Conservation (phyloP, 371 early-diverging fungal genomes). For the Agmasoma carcini region DNA sequence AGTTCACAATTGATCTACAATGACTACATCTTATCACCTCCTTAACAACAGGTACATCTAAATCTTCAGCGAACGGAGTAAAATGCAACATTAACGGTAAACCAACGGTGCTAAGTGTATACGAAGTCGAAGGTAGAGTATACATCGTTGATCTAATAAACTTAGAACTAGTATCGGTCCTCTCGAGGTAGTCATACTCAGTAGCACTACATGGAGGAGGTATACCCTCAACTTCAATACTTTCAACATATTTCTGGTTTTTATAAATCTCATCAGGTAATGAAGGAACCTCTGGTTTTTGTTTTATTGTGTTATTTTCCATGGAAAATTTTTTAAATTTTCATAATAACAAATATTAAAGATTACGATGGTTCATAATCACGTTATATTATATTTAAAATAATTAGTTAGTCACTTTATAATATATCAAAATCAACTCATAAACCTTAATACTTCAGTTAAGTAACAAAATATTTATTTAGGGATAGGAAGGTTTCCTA, state of each 20-base stretch:
- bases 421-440: not conserved
- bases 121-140: slow-evolving; percentile 38
- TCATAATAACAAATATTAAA: too few species aligned
- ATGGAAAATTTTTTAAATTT: too few species aligned
- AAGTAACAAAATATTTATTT: too few species aligned
- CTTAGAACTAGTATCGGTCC: slow-evolving; percentile 29
- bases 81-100: slow-evolving; percentile 45
- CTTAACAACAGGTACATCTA: slow-evolving; percentile 14
- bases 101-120: slow-evolving; percentile 34
- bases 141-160: slow-evolving; percentile 49
- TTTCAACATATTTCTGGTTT: slow-evolving; percentile 15
- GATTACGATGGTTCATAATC: too few species aligned
- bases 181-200: slow-evolving; percentile 32
- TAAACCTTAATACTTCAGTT: not conserved
- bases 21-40: slow-evolving; percentile 34
- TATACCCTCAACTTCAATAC: slow-evolving; percentile 8
- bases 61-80: slow-evolving; percentile 44
- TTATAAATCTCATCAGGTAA: slow-evolving; percentile 16
- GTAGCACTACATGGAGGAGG: slow-evolving; percentile 43
- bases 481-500: slow-evolving; percentile 61
- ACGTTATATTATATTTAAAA: too few species aligned
- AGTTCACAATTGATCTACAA: slow-evolving; percentile 42
- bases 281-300: slow-evolving; percentile 21
- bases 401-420: not conserved
- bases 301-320: too few species aligned